Base-by-base conservation (phyloP, 768 basidiomycete genomes). In the Pilatotrama ljubarskyi region DNA sequence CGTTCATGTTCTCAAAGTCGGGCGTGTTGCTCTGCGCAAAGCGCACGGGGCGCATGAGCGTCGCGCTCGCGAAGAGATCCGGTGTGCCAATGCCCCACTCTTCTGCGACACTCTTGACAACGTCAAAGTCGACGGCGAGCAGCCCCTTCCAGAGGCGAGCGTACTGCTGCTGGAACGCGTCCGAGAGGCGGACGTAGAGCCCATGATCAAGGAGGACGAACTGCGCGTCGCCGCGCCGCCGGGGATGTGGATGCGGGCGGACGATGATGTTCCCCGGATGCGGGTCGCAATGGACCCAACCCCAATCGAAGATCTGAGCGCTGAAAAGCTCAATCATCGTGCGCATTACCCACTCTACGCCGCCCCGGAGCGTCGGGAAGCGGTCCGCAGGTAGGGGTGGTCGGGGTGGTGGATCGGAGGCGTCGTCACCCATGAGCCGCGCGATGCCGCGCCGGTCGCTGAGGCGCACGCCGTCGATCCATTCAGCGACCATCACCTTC, bases 171-270 rank as follows among this genome's bases (percentile, higher is more conserved):
- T 84, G 81, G 71, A 97, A 93, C 1, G 77, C 70, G 17, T 87
- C 82, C 15, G 83, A 72, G 3, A 94, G 81, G 8, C 78, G 77
- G 38, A 95, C 90, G 69, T 96, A 97, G 11, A 98, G 76, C 1
- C 95, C 95, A 70, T 98, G 95, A 70, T 98, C 95, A 66, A 98
- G 84, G 13, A 97, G 78, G 32, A 97, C 89, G 62, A 93, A 78
- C 66, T 90, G 87, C 2, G 85, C 80, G 5, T 71, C 66, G 8
- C 64, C 66, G 65, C 15, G 68, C 68, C 13, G 8, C 26, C 20
- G 41, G 14, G 59, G 43, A 18, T 51, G 26, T 1, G 85, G 85
- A 24, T 84, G 74, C 1, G 83, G 84, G 8, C 82, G 90, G 66
- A 88, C 83, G 73, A 84, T 84, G 59, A 95, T 82, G 72, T 96